These are phyloP conservation scores for Leccinum truebloodii DNA, from an alignment of 768 basidiomycete species.

Conservation along the genomic window DNA sequence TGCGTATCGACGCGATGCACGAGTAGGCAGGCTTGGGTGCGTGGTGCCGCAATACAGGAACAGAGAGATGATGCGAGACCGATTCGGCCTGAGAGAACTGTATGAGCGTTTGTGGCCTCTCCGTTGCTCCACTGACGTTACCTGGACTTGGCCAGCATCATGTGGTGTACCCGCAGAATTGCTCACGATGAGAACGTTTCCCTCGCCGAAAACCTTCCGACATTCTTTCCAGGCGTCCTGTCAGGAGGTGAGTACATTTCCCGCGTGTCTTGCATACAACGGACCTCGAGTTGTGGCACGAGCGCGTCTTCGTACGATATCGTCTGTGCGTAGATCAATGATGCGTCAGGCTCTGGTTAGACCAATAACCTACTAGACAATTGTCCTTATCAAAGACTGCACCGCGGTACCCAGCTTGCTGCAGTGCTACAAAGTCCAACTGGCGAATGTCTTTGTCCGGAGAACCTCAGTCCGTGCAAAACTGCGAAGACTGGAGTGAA, in stretches of 20 bases:
- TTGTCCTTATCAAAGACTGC: slow-evolving; percentile 98
- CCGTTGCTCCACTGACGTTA: slow-evolving; percentile 34
- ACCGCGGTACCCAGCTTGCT: slow-evolving; percentile 78
- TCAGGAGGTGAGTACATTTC: not conserved
- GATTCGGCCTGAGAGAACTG: slow-evolving; percentile 69
- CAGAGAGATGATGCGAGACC: slow-evolving; percentile 72
- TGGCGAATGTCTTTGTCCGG: slow-evolving; percentile 79
- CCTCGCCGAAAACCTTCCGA: slow-evolving; percentile 67
- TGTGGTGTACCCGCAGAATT: slow-evolving; percentile 88
- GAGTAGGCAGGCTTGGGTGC: slow-evolving; percentile 78
- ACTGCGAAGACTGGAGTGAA: not conserved
- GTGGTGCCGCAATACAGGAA: slow-evolving; percentile 79
- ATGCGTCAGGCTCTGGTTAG: too few relatives aligned
- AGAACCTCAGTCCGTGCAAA: slow-evolving; percentile 11
- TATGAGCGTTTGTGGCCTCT: not conserved
- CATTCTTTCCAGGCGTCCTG: slow-evolving; percentile 80
- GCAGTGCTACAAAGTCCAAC: slow-evolving; percentile 73
- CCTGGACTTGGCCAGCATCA: slow-evolving; percentile 80
- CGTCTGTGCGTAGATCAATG: slow-evolving; percentile 52
- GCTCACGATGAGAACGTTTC: slow-evolving; percentile 86
- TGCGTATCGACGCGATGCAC: slow-evolving; percentile 69
- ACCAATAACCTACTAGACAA: slow-evolving; percentile 65
- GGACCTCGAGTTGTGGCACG: slow-evolving; percentile 73
- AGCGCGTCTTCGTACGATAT: slow-evolving; percentile 74
- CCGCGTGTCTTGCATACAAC: slow-evolving; percentile 14